Conservation (phyloP, 225 moss, liverwort and hornwort genomes). For the Straminergon stramineum region DNA sequence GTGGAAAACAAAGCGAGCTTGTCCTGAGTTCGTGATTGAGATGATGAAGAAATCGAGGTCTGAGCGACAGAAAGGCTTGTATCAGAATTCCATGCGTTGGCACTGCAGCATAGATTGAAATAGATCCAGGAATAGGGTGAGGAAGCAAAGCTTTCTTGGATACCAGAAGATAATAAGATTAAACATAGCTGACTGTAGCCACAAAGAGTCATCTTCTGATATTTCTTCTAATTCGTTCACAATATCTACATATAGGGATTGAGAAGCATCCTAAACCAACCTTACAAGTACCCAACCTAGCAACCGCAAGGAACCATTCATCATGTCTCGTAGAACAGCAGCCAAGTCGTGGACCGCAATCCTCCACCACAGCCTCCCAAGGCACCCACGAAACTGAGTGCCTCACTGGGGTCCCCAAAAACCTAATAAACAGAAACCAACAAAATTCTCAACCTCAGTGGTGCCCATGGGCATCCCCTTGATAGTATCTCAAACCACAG, state of each 20-base stretch:
- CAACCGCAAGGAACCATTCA: not conserved
- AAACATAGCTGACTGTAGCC: not conserved
- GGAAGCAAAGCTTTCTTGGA: not conserved
- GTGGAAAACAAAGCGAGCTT: not conserved
- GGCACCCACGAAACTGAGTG: not conserved
- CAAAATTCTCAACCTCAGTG: not conserved
- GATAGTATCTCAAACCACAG: slow-evolving; percentile 19
- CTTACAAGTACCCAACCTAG: not conserved
- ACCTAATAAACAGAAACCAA: not conserved
- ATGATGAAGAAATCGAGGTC: not conserved
- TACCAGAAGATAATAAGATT: not conserved
- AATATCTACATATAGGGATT: not conserved
- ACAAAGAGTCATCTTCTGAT: not conserved
- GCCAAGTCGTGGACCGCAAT: not conserved
- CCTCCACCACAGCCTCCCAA: not conserved
- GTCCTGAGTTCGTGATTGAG: not conserved
- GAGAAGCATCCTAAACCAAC: not conserved
- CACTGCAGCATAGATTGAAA: not conserved
- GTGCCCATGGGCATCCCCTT: slow-evolving; percentile 39
- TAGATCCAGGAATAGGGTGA: not conserved
- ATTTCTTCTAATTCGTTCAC: not conserved
- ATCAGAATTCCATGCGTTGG: not conserved
- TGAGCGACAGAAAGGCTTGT: not conserved
- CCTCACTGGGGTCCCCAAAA: not conserved
- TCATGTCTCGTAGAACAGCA: not conserved